Conservation (phyloP, 345 rosid genomes). For the Nephelium lappaceum region DNA sequence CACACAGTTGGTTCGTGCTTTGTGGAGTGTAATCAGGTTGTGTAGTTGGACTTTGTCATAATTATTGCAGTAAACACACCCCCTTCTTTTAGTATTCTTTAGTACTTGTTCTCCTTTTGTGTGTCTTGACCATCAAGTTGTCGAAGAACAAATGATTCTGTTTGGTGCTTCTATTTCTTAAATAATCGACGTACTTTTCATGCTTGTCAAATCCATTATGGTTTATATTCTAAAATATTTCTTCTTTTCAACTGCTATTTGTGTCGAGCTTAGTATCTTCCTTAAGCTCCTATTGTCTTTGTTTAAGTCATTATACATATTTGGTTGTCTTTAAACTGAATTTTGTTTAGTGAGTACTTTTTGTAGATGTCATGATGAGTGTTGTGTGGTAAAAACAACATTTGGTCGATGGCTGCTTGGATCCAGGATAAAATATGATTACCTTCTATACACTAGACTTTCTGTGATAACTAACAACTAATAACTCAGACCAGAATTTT, state of each 20-base stretch:
- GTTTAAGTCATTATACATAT: conserved; percentile 3
- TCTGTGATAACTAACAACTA: not conserved
- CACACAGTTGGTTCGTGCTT: conserved; percentile 29
- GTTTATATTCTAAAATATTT: not conserved
- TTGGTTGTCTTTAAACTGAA: not conserved
- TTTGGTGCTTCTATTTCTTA: conserved; percentile 20
- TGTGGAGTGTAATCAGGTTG: conserved; percentile 31
- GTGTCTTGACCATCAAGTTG: conserved; percentile 5
- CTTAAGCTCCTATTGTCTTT: not conserved
- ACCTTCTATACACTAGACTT: not conserved
- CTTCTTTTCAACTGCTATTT: not conserved
- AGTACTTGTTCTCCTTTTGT: conserved; percentile 7
- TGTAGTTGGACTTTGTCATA: conserved; percentile 38
- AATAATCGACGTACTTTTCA: conserved; percentile 21
- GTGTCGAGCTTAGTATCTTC: not conserved
- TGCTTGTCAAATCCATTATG: conserved; percentile 6
- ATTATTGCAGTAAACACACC: conserved; percentile 28
- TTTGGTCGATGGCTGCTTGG: conserved; percentile 10
- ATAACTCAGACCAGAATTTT: not conserved
- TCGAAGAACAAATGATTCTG: conserved; percentile 23
- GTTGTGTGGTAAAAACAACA: conserved; percentile 15
- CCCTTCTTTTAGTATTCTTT: conserved; percentile 4
- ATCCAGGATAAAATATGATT: not conserved
- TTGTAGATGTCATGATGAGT: not conserved
- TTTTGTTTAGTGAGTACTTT: conserved; percentile 5